Conservation (phyloP, 2,329 filamentous ascomycete species). For the Diplodia corticola region DNA sequence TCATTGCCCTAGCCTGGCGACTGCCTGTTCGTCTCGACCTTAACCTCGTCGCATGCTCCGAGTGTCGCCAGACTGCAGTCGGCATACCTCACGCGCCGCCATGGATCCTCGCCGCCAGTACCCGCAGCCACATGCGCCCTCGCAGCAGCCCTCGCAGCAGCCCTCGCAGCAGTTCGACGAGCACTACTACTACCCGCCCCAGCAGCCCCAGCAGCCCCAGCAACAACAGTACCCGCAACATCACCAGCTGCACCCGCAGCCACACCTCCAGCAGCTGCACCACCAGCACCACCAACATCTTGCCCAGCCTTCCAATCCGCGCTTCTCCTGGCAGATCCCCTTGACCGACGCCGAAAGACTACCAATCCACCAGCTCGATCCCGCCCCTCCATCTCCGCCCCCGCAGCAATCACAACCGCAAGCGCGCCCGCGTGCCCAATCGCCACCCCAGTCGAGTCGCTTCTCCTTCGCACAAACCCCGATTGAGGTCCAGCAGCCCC, state of each 20-base stretch:
- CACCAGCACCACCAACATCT: background rate
- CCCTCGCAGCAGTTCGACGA: background rate
- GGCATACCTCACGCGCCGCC: background rate
- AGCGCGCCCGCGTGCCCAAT: slow-evolving; percentile 24
- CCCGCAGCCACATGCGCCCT: background rate
- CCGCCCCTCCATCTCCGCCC: slow-evolving; percentile 7
- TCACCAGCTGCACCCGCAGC: background rate
- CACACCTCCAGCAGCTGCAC: background rate
- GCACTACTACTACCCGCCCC: slow-evolving; percentile 10
- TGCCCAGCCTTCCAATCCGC: slow-evolving; percentile 25
- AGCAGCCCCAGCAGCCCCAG: background rate
- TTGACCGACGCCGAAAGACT: slow-evolving; percentile 26
- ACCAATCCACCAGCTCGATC: slow-evolving; percentile 24
- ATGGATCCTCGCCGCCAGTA: slow-evolving; percentile 16
- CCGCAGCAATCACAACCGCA: slow-evolving; percentile 25
- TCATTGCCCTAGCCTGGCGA: background rate
- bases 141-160: background rate
- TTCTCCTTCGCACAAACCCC: slow-evolving; percentile 42
- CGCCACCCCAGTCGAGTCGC: slow-evolving; percentile 26
- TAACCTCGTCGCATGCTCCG: background rate
- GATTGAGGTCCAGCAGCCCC: slow-evolving; percentile 33
- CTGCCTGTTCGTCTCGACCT: background rate
- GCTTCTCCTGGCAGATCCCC: slow-evolving; percentile 40
- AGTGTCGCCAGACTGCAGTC: background rate
- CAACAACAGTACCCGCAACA: background rate